A percentile compares a stretch with the other conserved stretches of the same genome.
These are phyloP conservation scores for Epichloe gansuensis DNA, from an alignment of 2,329 filamentous ascomycete species.

Conservation along the genomic window DNA sequence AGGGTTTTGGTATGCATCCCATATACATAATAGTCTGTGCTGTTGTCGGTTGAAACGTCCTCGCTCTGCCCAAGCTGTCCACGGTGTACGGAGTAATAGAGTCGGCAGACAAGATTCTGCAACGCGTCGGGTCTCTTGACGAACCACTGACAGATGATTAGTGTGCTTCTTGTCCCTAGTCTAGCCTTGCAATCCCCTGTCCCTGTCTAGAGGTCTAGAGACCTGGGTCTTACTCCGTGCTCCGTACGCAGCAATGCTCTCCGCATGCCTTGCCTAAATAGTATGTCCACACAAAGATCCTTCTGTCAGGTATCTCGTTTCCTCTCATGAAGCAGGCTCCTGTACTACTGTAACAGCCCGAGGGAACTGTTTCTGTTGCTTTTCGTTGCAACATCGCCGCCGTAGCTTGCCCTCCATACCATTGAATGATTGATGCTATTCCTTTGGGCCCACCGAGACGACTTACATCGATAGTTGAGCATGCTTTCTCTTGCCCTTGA, in stretches of 20 bases:
- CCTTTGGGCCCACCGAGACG: too few species aligned
- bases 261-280: background rate
- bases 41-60: background rate
- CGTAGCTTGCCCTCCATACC: too few species aligned
- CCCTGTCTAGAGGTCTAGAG: too few species aligned
- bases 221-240: background rate
- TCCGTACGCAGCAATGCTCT: background rate
- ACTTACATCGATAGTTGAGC: too few species aligned
- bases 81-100: background rate
- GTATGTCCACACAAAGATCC: background rate
- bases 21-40: too few species aligned
- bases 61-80: background rate
- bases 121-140: background rate
- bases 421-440: too few species aligned
- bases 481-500: too few species aligned
- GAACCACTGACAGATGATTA: background rate
- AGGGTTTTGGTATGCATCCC: too few species aligned
- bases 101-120: background rate
- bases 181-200: background rate
- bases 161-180: background rate
- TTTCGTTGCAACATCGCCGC: too few species aligned
- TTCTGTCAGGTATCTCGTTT: background rate
- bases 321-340: background rate
- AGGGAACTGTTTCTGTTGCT: too few species aligned
- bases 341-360: background rate